Percentiles rank a stretch among this genome's conserved stretches.
Evolutionary conservation across 2,329 filamentous ascomycete species (phyloP).

Genomic region (Arthrobotrys pseudoclavata): DNA sequence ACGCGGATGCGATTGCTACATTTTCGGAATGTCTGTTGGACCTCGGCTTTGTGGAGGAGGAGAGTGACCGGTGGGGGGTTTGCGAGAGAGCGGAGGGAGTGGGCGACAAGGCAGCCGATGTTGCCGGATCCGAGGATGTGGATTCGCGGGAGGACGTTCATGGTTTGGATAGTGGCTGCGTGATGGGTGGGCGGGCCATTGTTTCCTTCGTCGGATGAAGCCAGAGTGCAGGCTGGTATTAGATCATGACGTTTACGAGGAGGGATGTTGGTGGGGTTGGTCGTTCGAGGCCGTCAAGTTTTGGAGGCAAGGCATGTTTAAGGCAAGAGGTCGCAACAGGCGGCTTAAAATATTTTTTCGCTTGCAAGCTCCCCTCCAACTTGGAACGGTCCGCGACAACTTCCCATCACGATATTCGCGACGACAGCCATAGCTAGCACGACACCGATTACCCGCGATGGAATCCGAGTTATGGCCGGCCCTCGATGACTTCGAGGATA

Average conservation of each 20-base stretch:
- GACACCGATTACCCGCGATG: conserved; percentile 38
- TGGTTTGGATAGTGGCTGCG: conserved; percentile 65
- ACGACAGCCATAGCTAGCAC: background rate
- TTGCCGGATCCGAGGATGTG: conserved; percentile 86
- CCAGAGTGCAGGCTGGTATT: conserved; percentile 5
- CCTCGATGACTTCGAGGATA: conserved; percentile 79
- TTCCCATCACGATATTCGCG: conserved; percentile 12
- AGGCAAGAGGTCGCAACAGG: conserved; percentile 12
- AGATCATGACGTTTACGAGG: conserved; percentile 9
- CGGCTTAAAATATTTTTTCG: conserved; percentile 59
- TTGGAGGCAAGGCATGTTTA: conserved; percentile 4
- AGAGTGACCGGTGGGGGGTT: conserved; percentile 81
- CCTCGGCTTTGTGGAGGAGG: conserved; percentile 76
- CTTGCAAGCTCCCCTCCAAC: conserved; percentile 9
- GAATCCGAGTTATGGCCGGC: conserved; percentile 74
- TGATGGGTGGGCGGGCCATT: conserved; percentile 64
- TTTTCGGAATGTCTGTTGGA: conserved; percentile 69
- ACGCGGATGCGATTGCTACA: conserved; percentile 68
- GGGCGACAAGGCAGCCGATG: conserved; percentile 82
- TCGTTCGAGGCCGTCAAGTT: conserved; percentile 2
- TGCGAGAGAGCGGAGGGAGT: conserved; percentile 75
- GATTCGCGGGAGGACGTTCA: conserved; percentile 69
- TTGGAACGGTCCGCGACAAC: conserved; percentile 4
- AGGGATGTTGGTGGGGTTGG: conserved; percentile 6
- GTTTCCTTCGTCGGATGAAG: conserved; percentile 65